Base-by-base conservation (phyloP, 1,284 basidiomycete species). In the Gomphus sp. region DNA sequence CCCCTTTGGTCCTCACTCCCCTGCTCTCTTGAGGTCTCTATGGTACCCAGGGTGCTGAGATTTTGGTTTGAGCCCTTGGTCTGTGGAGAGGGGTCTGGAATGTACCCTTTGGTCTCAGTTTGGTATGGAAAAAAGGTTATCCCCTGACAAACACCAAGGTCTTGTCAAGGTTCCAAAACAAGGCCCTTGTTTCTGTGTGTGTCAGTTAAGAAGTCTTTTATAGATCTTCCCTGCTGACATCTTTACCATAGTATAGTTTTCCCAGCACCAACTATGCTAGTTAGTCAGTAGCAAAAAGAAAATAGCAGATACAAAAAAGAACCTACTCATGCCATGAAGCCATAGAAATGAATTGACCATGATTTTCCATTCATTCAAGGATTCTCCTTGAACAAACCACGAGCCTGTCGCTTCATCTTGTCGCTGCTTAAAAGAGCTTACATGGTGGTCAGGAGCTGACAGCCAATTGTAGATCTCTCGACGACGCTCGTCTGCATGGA, bases 161-260 rank as follows among this genome's bases (percentile, higher is more conserved):
- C n/a, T n/a, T 22, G 22, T 1, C 22, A 22, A 22, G 22, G 22
- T 22, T 22, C 22, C 22, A 22, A 22, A 22, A 22, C 22, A 22
- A 22, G 22, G 22, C 22, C 22, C 22, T 22, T 22, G 22, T 22
- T 22, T 22, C 22, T 22, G 22, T 22, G 22, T 22, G 22, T 22
- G 22, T 22, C 22, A 22, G 22, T 22, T 22, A 22, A 22, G 22
- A 22, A 22, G 22, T 22, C 22, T 22, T 22, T 22, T 22, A 22
- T 22, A 22, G 22, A 22, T 1, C 22, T 22, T 22, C 22, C 22
- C 22, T 22, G 22, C 22, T 1, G 1, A 22, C 22, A 22, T 33
- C 11, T 22, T 44, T 12, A 55, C 53, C 53, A 55, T 43, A 55
- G 31, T 28, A 55, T 44, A 18, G 53, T 55, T 43, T 55, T 55